These are phyloP conservation scores for Scheffersomyces parashehatae DNA, from an alignment of 1,139 yeast genomes.

Conservation along the genomic window DNA sequence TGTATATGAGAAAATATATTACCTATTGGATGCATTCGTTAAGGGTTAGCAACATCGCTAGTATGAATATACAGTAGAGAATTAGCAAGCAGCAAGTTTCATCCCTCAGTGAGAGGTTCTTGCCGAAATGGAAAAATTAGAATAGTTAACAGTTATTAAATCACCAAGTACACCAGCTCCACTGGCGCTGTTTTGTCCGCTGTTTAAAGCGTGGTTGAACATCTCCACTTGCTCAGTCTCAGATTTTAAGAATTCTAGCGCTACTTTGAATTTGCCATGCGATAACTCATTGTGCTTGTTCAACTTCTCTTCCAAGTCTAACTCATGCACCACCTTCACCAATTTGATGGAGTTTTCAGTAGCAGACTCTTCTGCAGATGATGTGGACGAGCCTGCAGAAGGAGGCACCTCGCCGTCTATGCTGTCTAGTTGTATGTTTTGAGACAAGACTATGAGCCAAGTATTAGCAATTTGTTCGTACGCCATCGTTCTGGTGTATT, in stretches of 20 bases:
- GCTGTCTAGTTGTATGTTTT: constrained; percentile 20
- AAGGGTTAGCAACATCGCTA: too few species aligned
- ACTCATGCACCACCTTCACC: constrained; percentile 33
- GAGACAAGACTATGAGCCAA: constrained; percentile 65
- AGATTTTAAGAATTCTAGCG: constrained; percentile 47
- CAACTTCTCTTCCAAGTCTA: constrained; percentile 47
- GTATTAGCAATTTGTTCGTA: constrained; percentile 79
- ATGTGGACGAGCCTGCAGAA: constrained; percentile 1
- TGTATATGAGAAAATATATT: too few species aligned
- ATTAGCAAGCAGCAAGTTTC: not conserved
- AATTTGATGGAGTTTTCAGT: constrained; percentile 27
- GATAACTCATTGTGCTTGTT: constrained; percentile 60
- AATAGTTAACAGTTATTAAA: constrained; percentile 47
- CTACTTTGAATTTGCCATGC: constrained; percentile 47
- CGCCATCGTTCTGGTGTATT: constrained; percentile 70
- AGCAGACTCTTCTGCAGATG: constrained; percentile 8
- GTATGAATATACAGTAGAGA: not conserved
- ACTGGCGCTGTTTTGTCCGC: constrained; percentile 15
- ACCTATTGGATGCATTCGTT: too few species aligned
- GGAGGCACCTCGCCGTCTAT: constrained; percentile 7
- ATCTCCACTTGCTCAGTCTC: constrained; percentile 34
- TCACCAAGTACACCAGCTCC: constrained; percentile 33
- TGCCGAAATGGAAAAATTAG: constrained; percentile 40
- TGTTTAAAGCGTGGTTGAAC: constrained; percentile 19
- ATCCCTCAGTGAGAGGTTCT: constrained; percentile 14